These are phyloP conservation scores for Solanum tarijense DNA, from an alignment of 257 asterid genomes.

Conservation along the genomic window DNA sequence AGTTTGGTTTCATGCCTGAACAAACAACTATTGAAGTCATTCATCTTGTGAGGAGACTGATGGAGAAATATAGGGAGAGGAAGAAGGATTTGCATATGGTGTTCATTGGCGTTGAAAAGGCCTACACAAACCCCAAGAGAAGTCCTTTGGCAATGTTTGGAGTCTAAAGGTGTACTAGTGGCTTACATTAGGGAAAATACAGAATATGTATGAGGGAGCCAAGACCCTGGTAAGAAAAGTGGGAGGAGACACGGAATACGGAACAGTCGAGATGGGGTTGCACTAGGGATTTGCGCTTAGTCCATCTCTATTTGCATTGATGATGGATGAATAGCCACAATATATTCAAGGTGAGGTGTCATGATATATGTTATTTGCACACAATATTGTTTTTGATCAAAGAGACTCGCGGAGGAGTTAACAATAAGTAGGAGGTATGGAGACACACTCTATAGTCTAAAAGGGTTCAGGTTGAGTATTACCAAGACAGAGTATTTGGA, in stretches of 20 bases:
- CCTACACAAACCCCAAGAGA: neutral
- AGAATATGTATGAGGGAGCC: neutral
- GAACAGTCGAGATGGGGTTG: neutral
- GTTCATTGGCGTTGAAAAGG: neutral
- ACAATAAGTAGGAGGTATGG: neutral
- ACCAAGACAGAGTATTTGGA: neutral
- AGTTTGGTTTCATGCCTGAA: neutral
- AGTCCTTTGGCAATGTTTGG: neutral
- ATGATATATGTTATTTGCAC: neutral
- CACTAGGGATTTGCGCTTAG: neutral
- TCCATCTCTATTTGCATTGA: neutral
- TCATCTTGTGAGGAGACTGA: neutral
- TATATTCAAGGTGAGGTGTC: neutral
- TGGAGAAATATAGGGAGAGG: neutral
- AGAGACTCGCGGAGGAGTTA: neutral
- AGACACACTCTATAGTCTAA: neutral
- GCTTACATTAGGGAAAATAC: neutral
- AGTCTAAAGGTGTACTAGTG: neutral
- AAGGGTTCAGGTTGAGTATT: neutral
- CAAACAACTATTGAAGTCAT: neutral
- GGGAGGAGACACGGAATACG: neutral
- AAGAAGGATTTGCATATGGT: neutral
- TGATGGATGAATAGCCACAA: neutral
- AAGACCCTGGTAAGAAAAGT: neutral
- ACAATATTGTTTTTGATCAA: neutral